Conservation (phyloP, 495 filamentous ascomycete genomes). For the Penicillium steckii region DNA sequence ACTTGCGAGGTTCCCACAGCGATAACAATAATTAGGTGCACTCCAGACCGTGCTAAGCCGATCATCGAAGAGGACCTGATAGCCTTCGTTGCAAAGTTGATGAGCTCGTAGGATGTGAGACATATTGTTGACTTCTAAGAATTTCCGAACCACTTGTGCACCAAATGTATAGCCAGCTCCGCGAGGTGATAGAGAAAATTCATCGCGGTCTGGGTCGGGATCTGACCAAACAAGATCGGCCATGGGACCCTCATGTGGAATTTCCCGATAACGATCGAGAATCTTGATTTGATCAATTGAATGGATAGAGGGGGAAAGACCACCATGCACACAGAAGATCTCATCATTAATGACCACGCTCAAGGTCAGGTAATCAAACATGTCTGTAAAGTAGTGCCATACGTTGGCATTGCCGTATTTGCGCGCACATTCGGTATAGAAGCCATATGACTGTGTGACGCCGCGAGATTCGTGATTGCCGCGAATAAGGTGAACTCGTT, state of each 20-base stretch:
- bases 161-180: conserved; percentile 97
- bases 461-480: conserved; percentile 97
- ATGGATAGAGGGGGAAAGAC: conserved; percentile 92
- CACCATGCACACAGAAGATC: conserved; percentile 98
- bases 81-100: conserved; percentile 96
- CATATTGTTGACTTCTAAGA: conserved; percentile 95
- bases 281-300: conserved; percentile 99
- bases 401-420: conserved; percentile 98
- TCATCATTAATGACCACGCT: conserved; percentile 98
- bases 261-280: conserved; percentile 97
- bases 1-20: conserved; percentile 95
- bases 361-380: conserved; percentile 97
- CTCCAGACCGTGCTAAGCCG: conserved; percentile 95
- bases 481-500: conserved; percentile 88
- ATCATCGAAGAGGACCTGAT: conserved; percentile 93
- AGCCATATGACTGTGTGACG: conserved; percentile 97
- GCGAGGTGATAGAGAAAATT: conserved; percentile 90
- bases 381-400: conserved; percentile 99
- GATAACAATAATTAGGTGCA: conserved; percentile 94
- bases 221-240: conserved; percentile 99
- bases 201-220: conserved; percentile 90
- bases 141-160: conserved; percentile 95
- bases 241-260: conserved; percentile 98
- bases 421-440: conserved; percentile 95
- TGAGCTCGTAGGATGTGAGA: conserved; percentile 94